These are phyloP conservation scores for Phytophthora megakarya DNA, from an alignment of 352 stramenopile species.

Conservation along the genomic window DNA sequence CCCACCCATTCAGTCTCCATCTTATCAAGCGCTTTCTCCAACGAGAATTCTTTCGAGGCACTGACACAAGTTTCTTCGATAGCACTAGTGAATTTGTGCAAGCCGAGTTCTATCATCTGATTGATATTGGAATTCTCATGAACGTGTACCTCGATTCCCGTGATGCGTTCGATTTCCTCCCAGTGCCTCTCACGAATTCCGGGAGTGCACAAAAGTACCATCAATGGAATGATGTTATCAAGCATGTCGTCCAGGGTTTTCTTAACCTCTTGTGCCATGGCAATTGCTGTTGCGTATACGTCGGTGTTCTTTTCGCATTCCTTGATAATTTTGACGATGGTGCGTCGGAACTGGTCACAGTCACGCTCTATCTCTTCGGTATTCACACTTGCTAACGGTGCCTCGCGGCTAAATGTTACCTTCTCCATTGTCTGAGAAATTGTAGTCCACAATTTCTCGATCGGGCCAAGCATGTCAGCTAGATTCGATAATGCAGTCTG, in stretches of 20 bases:
- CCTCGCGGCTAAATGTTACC: constrained; percentile 71
- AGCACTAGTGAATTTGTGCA: constrained; percentile 81
- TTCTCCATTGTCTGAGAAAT: constrained; percentile 82
- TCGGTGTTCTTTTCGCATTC: constrained; percentile 91
- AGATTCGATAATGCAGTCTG: constrained; percentile 74
- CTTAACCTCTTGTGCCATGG: constrained; percentile 82
- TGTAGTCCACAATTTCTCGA: constrained; percentile 88
- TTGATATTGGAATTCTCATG: constrained; percentile 93
- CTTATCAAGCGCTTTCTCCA: constrained; percentile 92
- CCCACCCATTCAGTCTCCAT: constrained; percentile 94
- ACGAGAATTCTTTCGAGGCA: constrained; percentile 94
- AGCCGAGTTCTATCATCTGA: constrained; percentile 87
- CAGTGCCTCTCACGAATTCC: constrained; percentile 93
- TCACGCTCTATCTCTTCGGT: constrained; percentile 86
- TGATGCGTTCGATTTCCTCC: constrained; percentile 91
- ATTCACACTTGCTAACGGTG: constrained; percentile 72
- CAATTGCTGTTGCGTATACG: constrained; percentile 76
- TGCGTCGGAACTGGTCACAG: constrained; percentile 88
- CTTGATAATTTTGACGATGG: constrained; percentile 90
- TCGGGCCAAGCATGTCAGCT: constrained; percentile 80
- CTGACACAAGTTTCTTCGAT: constrained; percentile 95
- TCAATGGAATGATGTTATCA: constrained; percentile 90
- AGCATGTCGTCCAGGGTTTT: constrained; percentile 87
- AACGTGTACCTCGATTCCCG: constrained; percentile 85
- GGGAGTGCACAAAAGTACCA: constrained; percentile 92